Evolutionary conservation across 805 yeast species (phyloP).

Genomic region (Candida koratica): DNA sequence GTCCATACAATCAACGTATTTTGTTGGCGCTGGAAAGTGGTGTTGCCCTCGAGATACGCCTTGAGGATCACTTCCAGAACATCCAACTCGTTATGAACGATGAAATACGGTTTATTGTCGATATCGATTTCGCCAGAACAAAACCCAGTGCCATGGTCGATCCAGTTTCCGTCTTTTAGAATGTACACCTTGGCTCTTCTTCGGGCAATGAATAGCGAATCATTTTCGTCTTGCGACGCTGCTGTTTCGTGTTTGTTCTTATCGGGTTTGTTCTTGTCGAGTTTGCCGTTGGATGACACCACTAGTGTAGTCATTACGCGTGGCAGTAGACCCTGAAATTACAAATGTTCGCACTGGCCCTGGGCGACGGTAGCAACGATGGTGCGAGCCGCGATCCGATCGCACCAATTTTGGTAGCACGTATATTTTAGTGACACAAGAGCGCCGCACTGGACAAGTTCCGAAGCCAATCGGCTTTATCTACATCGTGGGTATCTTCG

Average conservation of each 20-base stretch:
- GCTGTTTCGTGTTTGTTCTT: too few relatives aligned
- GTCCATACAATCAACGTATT: slow-evolving; percentile 95
- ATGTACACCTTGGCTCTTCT: slow-evolving; percentile 90
- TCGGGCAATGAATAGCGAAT: not conserved
- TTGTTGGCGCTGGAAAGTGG: slow-evolving; percentile 89
- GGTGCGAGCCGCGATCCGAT: not conserved
- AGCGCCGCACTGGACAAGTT: slow-evolving; percentile 73
- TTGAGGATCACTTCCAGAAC: slow-evolving; percentile 56
- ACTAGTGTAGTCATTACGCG: slow-evolving; percentile 6
- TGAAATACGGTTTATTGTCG: slow-evolving; percentile 49
- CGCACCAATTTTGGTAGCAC: not conserved
- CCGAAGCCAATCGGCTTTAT: slow-evolving; percentile 81
- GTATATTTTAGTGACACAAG: slow-evolving; percentile 23
- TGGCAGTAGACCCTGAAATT: slow-evolving; percentile 5
- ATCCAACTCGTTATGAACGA: slow-evolving; percentile 70
- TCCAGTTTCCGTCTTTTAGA: slow-evolving; percentile 78
- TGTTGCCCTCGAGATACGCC: slow-evolving; percentile 65
- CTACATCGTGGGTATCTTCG: slow-evolving; percentile 98
- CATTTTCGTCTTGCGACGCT: not conserved
- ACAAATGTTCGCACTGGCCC: too few relatives aligned
- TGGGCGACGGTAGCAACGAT: too few relatives aligned
- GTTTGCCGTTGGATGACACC: slow-evolving; percentile 5
- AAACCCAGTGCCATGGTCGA: slow-evolving; percentile 88
- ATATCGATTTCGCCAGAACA: slow-evolving; percentile 63
- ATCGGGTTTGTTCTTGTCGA: not conserved